Base-by-base conservation (phyloP, 2,329 filamentous ascomycete species). In the Periconia sp. region DNA sequence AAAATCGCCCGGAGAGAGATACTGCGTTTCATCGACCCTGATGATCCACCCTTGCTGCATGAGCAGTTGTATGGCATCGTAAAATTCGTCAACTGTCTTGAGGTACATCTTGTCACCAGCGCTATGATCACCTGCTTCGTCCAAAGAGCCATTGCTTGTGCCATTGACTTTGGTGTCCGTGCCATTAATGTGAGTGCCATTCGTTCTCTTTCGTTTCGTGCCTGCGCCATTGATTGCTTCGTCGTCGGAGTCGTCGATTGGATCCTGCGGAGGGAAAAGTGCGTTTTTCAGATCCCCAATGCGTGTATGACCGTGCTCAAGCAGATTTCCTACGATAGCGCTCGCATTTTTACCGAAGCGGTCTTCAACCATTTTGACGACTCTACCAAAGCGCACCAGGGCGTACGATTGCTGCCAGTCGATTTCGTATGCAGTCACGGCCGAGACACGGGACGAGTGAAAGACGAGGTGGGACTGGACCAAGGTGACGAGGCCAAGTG, bases 381-480 rank as follows among this genome's bases (percentile, higher is more conserved):
- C 89, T 74, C 91, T 94, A 42, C 91, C 92, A 3, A 85, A 84
- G 53, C 94, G 89, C 37, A 92, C 80, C 42, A 97, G 81, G 62
- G 87, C 87, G 75, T 97, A 97, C 59, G 91, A 90, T 56, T 87
- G 85, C 61, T 86, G 80, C 69, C 87, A 80, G 65, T 97, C 92
- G 54, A 91, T 89, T 71, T 96, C 90, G 76, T 97, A 99, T 69
- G 85, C 86, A 20, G 89, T 89, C 47, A 81, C 72, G 44, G 82
- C 82, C 42, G 82, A 82, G 52, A 87, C 83, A 55, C 86, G 59
- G 60, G 85, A 84, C 60, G 86, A 82, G 73, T 92, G 88, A 72
- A 86, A 91, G 58, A 95, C 80, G 46, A 97, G 84, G 68, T 92
- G 91, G 70, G 96, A 90, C 71, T 97, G 93, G 41, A 96, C 84